A percentile compares a stretch with the other conserved stretches of the same genome.
phyloP scores from a whole-genome alignment of 176 grass and related monocot species.

The Eragrostis nindensis region DNA sequence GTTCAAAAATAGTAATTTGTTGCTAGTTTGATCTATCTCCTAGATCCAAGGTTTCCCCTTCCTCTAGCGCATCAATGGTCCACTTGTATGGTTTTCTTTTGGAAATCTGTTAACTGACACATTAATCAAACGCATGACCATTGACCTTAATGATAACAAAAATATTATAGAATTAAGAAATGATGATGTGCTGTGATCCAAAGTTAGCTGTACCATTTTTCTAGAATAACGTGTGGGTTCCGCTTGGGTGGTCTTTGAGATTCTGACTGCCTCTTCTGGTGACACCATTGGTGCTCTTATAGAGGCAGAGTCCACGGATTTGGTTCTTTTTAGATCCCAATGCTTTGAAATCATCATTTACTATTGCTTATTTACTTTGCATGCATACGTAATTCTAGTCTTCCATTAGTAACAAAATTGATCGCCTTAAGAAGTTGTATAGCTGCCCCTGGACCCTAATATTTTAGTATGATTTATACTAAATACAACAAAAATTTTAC shows the following conservation, averaged over 20 bases:
- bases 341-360: slow-evolving; percentile 53
- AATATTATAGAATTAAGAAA: slow-evolving; percentile 22
- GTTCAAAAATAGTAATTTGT: slow-evolving; percentile 22
- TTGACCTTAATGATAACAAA: slow-evolving; percentile 61
- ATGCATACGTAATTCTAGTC: slow-evolving; percentile 8
- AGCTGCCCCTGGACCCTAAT: neutral
- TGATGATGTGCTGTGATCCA: slow-evolving; percentile 40
- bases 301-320: slow-evolving; percentile 28
- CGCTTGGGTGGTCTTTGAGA: slow-evolving; percentile 41
- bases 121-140: slow-evolving; percentile 46
- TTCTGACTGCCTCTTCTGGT: slow-evolving; percentile 32
- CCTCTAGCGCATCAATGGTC: slow-evolving; percentile 15
- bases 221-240: slow-evolving; percentile 34
- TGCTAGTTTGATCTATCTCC: slow-evolving; percentile 37
- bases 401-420: slow-evolving; percentile 1
- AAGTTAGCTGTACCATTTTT: slow-evolving; percentile 47
- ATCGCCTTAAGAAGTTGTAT: neutral
- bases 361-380: slow-evolving; percentile 26
- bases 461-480: too few species aligned
- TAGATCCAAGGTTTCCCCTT: slow-evolving; percentile 56
- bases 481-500: too few species aligned
- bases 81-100: slow-evolving; percentile 37
- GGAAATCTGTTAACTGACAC: slow-evolving; percentile 27
- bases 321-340: slow-evolving; percentile 66
- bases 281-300: slow-evolving; percentile 33